Evolutionary conservation across 345 rosid genomes (phyloP).

Genomic region (Salix viminalis): DNA sequence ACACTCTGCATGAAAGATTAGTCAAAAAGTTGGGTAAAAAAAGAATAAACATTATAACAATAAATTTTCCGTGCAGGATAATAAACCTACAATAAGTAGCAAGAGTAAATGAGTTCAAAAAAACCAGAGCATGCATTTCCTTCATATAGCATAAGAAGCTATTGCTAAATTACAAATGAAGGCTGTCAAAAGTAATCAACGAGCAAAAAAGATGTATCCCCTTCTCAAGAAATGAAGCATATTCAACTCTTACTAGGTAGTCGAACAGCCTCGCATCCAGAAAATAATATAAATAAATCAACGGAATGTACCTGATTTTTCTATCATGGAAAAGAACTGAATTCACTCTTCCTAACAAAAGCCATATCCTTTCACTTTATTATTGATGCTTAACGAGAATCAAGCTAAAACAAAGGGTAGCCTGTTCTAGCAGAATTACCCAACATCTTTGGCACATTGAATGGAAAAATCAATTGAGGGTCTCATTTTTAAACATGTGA

Average conservation of each 20-base stretch:
- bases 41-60: background rate
- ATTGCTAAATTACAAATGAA: background rate
- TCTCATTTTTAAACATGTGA: background rate
- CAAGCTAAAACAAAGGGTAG: no score
- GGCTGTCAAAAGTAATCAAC: background rate
- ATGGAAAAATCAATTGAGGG: background rate
- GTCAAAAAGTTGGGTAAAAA: background rate
- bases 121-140: background rate
- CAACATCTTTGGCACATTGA: background rate
- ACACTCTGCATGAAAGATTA: constrained; percentile 16
- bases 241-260: constrained; percentile 8
- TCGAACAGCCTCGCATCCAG: constrained; percentile 2
- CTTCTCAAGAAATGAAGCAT: constrained; percentile 1
- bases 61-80: background rate
- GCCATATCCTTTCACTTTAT: background rate
- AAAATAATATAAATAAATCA: background rate
- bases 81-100: background rate
- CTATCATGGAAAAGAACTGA: background rate
- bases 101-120: background rate
- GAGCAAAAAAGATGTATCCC: background rate
- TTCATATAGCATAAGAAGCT: background rate
- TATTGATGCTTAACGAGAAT: background rate
- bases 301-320: background rate
- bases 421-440: constrained; percentile 2
- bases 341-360: background rate